Evolutionary conservation across 2,329 filamentous ascomycete species (phyloP).

Genomic region (Thielaviopsis ethacetica): DNA sequence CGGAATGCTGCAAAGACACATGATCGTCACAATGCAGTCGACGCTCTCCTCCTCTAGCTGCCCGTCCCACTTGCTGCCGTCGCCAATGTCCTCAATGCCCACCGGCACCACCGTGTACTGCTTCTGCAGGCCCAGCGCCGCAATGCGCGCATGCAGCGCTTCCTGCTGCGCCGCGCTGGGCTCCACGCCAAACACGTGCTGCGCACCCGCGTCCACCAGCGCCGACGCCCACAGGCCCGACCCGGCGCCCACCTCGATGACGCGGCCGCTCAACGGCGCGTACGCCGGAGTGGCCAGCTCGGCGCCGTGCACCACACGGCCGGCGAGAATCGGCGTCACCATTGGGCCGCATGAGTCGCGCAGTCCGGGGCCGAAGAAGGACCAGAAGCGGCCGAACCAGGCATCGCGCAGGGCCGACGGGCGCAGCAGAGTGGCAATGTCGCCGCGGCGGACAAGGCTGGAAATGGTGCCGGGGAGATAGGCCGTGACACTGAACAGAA

Average conservation of each 20-base stretch:
- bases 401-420: slow-evolving; percentile 25
- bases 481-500: slow-evolving; percentile 31
- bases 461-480: slow-evolving; percentile 36
- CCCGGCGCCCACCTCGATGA: slow-evolving; percentile 47
- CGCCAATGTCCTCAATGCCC: slow-evolving; percentile 41
- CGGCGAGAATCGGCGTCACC: slow-evolving; percentile 39
- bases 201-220: slow-evolving; percentile 22
- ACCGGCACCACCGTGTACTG: slow-evolving; percentile 46
- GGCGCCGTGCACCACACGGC: slow-evolving; percentile 24
- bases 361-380: slow-evolving; percentile 32
- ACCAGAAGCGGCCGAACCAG: slow-evolving; percentile 50
- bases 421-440: slow-evolving; percentile 25
- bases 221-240: slow-evolving; percentile 43
- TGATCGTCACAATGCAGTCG: slow-evolving; percentile 42
- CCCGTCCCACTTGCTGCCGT: slow-evolving; percentile 25
- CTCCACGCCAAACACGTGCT: slow-evolving; percentile 45
- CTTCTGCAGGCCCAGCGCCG: slow-evolving; percentile 34
- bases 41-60: slow-evolving; percentile 33
- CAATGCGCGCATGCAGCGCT: slow-evolving; percentile 29
- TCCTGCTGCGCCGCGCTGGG: slow-evolving; percentile 39
- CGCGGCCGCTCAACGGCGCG: slow-evolving; percentile 30
- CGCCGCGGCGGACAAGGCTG: slow-evolving; percentile 21
- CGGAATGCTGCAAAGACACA: slow-evolving; percentile 49
- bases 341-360: slow-evolving; percentile 24
- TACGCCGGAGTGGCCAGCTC: slow-evolving; percentile 20